phyloP scores from a whole-genome alignment of 1,139 yeast species.

The Zygosaccharomyces sapae region DNA sequence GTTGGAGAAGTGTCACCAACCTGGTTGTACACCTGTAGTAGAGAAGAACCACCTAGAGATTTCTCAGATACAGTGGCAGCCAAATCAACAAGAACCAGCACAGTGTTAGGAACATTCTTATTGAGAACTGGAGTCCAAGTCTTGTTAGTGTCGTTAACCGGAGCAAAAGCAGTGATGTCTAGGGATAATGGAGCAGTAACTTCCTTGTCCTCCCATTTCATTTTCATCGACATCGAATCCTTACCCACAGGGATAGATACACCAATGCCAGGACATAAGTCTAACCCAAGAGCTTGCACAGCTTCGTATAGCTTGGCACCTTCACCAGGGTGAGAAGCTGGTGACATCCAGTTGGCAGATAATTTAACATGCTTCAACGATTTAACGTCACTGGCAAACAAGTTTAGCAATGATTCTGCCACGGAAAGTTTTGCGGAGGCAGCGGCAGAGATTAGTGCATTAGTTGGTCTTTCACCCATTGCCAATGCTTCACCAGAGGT shows the following conservation, averaged over 20 bases:
- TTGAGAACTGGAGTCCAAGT: conserved; percentile 94
- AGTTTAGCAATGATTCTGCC: conserved; percentile 87
- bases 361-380: conserved; percentile 72
- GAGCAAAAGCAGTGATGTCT: conserved; percentile 85
- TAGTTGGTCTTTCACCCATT: conserved; percentile 92
- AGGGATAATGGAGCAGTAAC: conserved; percentile 95
- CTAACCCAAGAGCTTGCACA: conserved; percentile 93
- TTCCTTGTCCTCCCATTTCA: conserved; percentile 93
- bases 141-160: conserved; percentile 75
- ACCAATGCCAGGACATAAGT: conserved; percentile 89
- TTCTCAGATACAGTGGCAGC: conserved; percentile 52
- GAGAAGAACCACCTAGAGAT: conserved; percentile 87
- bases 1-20: conserved; percentile 82
- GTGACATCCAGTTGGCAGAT: conserved; percentile 99
- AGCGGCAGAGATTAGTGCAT: conserved; percentile 85
- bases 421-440: conserved; percentile 97
- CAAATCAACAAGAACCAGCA: conserved; percentile 76
- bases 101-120: conserved; percentile 48
- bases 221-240: conserved; percentile 99
- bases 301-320: conserved; percentile 95
- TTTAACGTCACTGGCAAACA: conserved; percentile 85
- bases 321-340: conserved; percentile 93
- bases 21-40: conserved; percentile 88
- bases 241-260: conserved; percentile 95
- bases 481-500: conserved; percentile 94